phyloP scores from a whole-genome alignment of 129 eudicot species.

The Mikania micrantha region DNA sequence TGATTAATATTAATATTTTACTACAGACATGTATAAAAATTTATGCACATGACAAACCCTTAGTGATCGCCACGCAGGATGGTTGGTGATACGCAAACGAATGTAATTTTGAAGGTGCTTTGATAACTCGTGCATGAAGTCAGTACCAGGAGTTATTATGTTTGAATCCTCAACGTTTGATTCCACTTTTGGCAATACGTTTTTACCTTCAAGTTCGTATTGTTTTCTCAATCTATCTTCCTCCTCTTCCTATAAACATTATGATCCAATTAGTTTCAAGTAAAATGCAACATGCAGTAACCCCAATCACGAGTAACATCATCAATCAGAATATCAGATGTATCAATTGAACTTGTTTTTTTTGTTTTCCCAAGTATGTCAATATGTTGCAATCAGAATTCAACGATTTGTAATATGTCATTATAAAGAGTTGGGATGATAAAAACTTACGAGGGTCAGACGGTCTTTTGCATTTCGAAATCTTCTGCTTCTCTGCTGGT shows the following conservation, averaged over 20 bases:
- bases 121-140: slow-evolving; percentile 42
- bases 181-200: slow-evolving; percentile 30
- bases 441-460: slow-evolving; percentile 24
- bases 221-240: slow-evolving; percentile 31
- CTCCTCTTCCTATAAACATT: slow-evolving; percentile 30
- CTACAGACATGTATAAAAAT: too few species aligned
- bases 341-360: too few species aligned
- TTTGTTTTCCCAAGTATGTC: too few species aligned
- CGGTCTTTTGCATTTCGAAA: slow-evolving; percentile 37
- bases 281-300: not conserved
- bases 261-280: not conserved
- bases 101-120: slow-evolving; percentile 37
- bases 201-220: slow-evolving; percentile 35
- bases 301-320: not conserved
- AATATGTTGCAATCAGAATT: not conserved
- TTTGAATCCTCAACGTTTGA: slow-evolving; percentile 46
- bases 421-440: not conserved
- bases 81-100: slow-evolving; percentile 8
- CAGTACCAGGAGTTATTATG: slow-evolving; percentile 55
- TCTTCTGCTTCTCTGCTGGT: slow-evolving; percentile 55
- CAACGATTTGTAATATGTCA: not conserved
- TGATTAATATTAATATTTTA: not conserved
- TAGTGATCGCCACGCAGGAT: slow-evolving; percentile 36
- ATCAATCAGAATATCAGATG: not conserved
- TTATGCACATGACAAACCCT: slow-evolving; percentile 17